These are phyloP conservation scores for Pueraria montana DNA, from an alignment of 306 rosid genomes.

Conservation along the genomic window DNA sequence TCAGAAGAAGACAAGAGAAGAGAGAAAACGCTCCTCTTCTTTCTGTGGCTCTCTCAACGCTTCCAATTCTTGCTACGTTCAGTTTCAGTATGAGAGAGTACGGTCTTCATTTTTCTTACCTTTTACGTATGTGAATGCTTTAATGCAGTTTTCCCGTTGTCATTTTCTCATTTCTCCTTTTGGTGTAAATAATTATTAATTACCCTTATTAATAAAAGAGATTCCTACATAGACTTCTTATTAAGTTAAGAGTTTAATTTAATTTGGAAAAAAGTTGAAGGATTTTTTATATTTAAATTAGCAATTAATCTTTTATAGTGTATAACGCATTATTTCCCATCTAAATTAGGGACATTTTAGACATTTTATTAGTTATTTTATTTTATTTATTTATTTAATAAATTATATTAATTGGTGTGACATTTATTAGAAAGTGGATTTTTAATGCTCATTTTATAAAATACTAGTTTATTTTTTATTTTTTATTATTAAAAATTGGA, in stretches of 20 bases:
- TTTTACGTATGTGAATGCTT: not conserved
- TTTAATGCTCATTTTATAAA: no score
- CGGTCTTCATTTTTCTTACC: not conserved
- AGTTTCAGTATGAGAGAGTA: not conserved
- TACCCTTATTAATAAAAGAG: not conserved
- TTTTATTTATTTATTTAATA: no score
- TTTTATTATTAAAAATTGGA: no score
- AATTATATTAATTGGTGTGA: no score
- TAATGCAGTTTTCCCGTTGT: not conserved
- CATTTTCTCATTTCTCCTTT: not conserved
- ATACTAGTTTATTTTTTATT: no score
- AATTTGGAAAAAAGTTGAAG: not conserved
- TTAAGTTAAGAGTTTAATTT: not conserved
- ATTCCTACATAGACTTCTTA: not conserved
- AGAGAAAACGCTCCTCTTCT: not conserved
- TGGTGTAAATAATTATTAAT: not conserved
- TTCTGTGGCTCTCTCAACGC: not conserved
- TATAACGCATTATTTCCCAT: no score
- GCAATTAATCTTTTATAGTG: not conserved
- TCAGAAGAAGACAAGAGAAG: not conserved
- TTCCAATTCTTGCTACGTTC: conserved; percentile 12
- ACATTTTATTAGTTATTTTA: no score
- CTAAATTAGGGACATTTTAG: no score
- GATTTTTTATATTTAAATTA: not conserved
- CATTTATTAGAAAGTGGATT: no score